phyloP scores from a whole-genome alignment of 805 yeast species.

The Cyberlindnera nakhonratchasimensis region DNA sequence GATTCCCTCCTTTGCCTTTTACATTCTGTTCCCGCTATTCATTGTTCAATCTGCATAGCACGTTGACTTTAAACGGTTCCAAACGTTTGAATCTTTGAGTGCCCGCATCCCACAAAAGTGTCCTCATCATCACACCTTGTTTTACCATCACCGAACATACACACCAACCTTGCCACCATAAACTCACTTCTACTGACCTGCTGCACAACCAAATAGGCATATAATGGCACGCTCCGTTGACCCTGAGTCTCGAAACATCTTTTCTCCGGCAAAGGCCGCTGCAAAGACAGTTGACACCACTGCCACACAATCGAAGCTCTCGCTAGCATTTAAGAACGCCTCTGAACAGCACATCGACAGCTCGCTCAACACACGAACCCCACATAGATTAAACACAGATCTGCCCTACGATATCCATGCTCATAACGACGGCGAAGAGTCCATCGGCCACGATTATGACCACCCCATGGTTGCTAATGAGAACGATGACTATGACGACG shows the following conservation, averaged over 20 bases:
- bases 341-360: constrained; percentile 5
- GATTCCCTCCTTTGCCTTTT: background rate
- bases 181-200: no score
- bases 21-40: background rate
- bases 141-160: no score
- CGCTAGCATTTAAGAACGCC: constrained; percentile 23
- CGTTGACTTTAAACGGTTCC: no score
- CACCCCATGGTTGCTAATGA: no score
- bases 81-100: no score
- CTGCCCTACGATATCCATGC: background rate
- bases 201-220: no score
- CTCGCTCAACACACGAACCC: constrained; percentile 5
- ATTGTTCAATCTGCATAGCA: no score
- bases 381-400: constrained; percentile 9
- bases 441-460: background rate
- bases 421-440: background rate
- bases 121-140: no score
- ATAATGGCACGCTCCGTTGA: constrained; percentile 19
- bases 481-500: constrained; percentile 5
- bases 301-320: constrained; percentile 18
- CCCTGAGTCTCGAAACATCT: constrained; percentile 11
- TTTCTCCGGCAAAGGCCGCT: constrained; percentile 13
- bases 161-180: no score
- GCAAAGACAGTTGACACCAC: constrained; percentile 1
- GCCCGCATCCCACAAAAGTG: no score